Evolutionary conservation across 176 grass and related monocot genomes (phyloP), one percentile per base, ranked within the genome.

Genomic region (Thinopyrum elongatum): DNA sequence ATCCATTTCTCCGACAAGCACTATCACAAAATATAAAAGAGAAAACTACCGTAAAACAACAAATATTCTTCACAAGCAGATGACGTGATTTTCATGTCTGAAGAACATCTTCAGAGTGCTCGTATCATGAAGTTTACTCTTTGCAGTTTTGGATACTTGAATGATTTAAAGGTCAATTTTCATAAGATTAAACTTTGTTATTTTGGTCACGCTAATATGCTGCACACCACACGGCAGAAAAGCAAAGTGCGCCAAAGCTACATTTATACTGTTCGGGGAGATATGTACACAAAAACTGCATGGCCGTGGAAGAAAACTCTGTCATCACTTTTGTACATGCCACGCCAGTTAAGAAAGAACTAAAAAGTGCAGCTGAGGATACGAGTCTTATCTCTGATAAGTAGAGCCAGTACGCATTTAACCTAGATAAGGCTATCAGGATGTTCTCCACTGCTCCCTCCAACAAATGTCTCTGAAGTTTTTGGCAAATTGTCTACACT

Each of bases 391-490:
- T 80, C 59, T 65, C 21, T 60, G 66, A 82, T 47, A 5, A 82
- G 67, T 67, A 47, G 34, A 78, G 22, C 57, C 44, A 41, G 47
- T 39, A 67, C 35, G 21, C 47, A 25, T 76, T 63, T 28, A 72
- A 2, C 57, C 65, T 88, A 93, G 81, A 90, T 88, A 38, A 88
- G 88, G 64, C 92, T 90, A 39, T 49, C 27, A 63, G n/a, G 35
- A 57, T 80, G 67, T 74, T 86, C 82, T 55, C 59, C 66, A 63
- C 76, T 93, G 57, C 79, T 70, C 44, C 49, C 69, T 80, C 25
- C 86, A 64, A 63, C 61, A 55, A 61, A 65, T 63, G 39, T 60
- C 49, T 86, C 82, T 7, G 53, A 14, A 79, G 77, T 66, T 31
- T 59, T 57, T 83, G 38, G 39, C 49, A 70, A 29, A 81, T 75